phyloP scores from a whole-genome alignment of 2,329 filamentous ascomycete genomes.

The Coniochaeta sp. region DNA sequence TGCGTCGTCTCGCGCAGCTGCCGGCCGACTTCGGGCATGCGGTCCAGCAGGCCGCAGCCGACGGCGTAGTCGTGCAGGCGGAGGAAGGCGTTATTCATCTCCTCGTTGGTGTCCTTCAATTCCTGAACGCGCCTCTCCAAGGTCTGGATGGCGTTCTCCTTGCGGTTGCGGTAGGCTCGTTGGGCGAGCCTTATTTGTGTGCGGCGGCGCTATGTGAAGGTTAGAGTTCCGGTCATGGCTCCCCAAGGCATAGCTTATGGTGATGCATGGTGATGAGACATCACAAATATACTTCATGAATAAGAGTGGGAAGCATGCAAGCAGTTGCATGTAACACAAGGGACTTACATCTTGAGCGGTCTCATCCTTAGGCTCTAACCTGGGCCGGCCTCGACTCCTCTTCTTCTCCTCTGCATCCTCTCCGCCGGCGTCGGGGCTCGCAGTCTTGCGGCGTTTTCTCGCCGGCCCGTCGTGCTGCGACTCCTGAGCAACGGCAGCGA shows the following conservation, averaged over 20 bases:
- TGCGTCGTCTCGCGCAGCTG: conserved; percentile 51
- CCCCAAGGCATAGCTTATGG: conserved; percentile 1
- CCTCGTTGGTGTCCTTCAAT: conserved; percentile 62
- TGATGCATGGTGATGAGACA: too few relatives aligned
- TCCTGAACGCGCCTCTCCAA: conserved; percentile 64
- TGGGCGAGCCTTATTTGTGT: conserved; percentile 86
- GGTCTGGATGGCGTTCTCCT: conserved; percentile 71
- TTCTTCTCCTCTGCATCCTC: conserved; percentile 44
- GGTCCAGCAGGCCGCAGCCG: conserved; percentile 48
- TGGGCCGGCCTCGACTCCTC: conserved; percentile 64
- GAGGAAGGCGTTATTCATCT: conserved; percentile 67
- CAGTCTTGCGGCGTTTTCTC: conserved; percentile 26
- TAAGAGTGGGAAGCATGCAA: too few relatives aligned
- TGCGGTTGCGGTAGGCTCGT: conserved; percentile 75
- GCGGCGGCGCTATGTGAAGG: conserved; percentile 58
- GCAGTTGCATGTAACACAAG: too few relatives aligned
- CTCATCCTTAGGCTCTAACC: conserved; percentile 70
- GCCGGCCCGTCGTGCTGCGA: conserved; percentile 2
- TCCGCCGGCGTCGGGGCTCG: conserved; percentile 17
- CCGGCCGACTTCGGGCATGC: conserved; percentile 48
- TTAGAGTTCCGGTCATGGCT: conserved; percentile 6
- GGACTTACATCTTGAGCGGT: conserved; percentile 73
- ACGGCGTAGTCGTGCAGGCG: conserved; percentile 57
- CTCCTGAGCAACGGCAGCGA: neutral
- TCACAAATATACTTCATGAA: too few relatives aligned